Evolutionary conservation across 2,329 filamentous ascomycete genomes (phyloP), one percentile per base, ranked within the genome.

Genomic region (Penicillium concentricum): DNA sequence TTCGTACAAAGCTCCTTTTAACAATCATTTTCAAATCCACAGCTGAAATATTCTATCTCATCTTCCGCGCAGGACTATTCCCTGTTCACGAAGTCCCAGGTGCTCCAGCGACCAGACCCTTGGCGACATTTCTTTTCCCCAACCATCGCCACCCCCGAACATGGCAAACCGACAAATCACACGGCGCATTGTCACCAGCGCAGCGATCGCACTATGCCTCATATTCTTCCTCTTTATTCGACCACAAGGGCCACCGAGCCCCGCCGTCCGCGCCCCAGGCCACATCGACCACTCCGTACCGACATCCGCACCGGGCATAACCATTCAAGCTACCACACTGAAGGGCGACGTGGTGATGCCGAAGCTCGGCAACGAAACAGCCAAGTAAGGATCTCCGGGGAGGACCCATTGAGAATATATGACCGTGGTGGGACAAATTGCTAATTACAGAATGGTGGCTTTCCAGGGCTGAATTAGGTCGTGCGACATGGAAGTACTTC

Each of bases 401-500:
- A 20, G 2, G 22, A 30, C 5, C 2, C 20, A 32, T 13, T 39
- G 18, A 22, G 13, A 49, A 16, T 46, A 24, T 10, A 18, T 20
- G 34, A 44, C 16, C 20, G 16, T 8, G 38, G 34, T 30, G 38
- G 45, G 37, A 48, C 30, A 54, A 26, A 48, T 57, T 24, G 38
- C 57, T 62, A 48, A 61, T 35, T n/a, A 9, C 26, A 18, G 32
- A 54, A 57, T 56, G 30, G 45, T 39, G n/a, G 18, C 51, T 56
- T 37, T 47, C 47, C 56, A 84, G 81, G 72, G 85, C 83, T 58
- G 85, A 88, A 72, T 77, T 88, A 28, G 85, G 85, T 59, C 81
- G 85, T 59, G 83, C 85, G 55, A 82, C 84, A 35, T 88, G 85
- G 85, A 86, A 86, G 67, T 79, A 86, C 61, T 79, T 88, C 61